Conservation (phyloP, 805 yeast genomes). For the Schwanniomyces vanrijiae region DNA sequence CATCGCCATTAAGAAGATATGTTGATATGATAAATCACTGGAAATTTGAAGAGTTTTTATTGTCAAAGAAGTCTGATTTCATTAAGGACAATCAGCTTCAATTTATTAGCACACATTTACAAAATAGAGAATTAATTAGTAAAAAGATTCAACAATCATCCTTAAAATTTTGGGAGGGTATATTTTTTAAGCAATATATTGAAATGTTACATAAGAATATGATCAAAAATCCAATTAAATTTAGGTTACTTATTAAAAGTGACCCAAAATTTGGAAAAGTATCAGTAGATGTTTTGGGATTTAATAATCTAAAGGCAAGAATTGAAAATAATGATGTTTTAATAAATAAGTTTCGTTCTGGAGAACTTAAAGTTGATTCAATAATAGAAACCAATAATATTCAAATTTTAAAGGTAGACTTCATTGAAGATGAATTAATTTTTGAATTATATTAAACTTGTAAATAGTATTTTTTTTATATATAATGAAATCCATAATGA, state of each 20-base stretch:
- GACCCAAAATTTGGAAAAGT: conserved; percentile 26
- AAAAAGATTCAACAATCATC: conserved; percentile 24
- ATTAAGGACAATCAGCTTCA: conserved; percentile 8
- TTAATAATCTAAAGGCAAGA: conserved; percentile 20
- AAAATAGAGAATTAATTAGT: conserved; percentile 28
- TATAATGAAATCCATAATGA: too few relatives aligned
- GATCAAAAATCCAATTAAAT: conserved; percentile 18
- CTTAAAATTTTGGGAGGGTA: conserved; percentile 37
- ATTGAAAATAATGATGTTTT: conserved; percentile 20
- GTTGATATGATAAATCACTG: conserved; percentile 81
- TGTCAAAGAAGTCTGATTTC: neutral
- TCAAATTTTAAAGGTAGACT: conserved; percentile 28
- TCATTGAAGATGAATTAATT: conserved; percentile 33
- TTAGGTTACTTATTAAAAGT: conserved; percentile 21
- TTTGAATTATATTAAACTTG: conserved; percentile 8
- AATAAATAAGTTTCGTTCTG: conserved; percentile 16
- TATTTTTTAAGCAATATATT: conserved; percentile 30
- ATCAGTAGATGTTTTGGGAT: conserved; percentile 25
- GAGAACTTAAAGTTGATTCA: conserved; percentile 21
- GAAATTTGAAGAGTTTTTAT: conserved; percentile 46
- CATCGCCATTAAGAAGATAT: conserved; percentile 86
- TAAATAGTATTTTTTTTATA: neutral
- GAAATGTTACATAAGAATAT: conserved; percentile 13
- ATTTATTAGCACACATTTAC: conserved; percentile 28
- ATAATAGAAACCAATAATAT: conserved; percentile 16